Percentiles rank a stretch among this genome's conserved stretches.
These are phyloP conservation scores for Dittrichia graveolens DNA, from an alignment of 129 eudicot genomes.

Conservation along the genomic window DNA sequence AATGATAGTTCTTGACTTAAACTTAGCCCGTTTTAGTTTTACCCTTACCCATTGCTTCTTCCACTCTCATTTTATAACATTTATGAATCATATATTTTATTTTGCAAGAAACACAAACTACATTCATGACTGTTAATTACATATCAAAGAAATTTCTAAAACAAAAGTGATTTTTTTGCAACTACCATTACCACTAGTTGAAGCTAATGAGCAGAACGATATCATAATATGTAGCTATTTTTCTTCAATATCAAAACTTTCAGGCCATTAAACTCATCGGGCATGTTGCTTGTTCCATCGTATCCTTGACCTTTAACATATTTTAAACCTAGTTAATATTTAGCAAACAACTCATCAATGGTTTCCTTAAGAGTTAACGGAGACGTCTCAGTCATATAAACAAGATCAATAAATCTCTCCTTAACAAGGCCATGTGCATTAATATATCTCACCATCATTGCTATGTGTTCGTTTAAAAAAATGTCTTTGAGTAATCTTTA, in stretches of 20 bases:
- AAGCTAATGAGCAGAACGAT: neutral
- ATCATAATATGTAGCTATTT: neutral
- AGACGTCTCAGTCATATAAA: neutral
- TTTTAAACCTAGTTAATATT: neutral
- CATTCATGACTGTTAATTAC: no score
- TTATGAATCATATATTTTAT: no score
- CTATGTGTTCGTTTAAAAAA: neutral
- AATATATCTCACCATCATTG: neutral
- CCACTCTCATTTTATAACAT: neutral
- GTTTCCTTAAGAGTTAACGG: neutral
- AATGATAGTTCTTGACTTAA: neutral
- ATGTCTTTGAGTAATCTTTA: no score
- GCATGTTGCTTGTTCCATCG: neutral
- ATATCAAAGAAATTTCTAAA: neutral
- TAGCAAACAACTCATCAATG: neutral
- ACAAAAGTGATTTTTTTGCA: neutral
- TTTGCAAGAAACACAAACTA: no score
- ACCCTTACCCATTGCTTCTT: neutral
- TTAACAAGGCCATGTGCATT: neutral
- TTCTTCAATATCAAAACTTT: neutral
- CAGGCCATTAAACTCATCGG: neutral
- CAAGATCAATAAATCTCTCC: neutral
- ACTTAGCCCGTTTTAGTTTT: neutral
- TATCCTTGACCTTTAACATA: neutral
- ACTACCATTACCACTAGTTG: slow-evolving; percentile 11